A percentile compares a stretch with the other conserved stretches of the same genome.
phyloP scores from a whole-genome alignment of 2,329 filamentous ascomycete species.

The Sporothrix pseudoabietina region DNA sequence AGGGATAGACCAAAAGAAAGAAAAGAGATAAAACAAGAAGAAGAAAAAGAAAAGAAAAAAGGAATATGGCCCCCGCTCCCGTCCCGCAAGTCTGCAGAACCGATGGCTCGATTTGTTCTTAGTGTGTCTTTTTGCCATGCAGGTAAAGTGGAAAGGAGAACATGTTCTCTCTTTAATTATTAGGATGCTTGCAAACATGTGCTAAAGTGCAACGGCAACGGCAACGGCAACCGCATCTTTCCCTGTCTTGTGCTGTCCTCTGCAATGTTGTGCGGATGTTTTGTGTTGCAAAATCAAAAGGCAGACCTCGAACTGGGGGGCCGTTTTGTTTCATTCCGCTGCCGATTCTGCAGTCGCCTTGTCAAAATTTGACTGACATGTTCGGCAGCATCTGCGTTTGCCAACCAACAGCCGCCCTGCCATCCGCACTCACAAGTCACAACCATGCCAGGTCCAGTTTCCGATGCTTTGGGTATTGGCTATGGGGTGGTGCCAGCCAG shows the following conservation, averaged over 20 bases:
- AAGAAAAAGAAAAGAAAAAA: neutral
- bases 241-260: neutral
- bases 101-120: neutral
- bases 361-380: neutral
- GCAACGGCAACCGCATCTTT: too few species aligned
- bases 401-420: neutral
- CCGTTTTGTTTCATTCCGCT: neutral
- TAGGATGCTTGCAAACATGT: too few species aligned
- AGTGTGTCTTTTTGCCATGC: neutral
- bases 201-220: too few species aligned
- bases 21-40: neutral
- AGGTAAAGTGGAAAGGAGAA: neutral
- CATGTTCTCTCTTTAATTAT: too few species aligned
- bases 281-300: neutral
- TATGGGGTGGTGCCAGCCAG: neutral
- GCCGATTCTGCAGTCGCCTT: neutral
- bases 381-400: neutral
- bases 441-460: neutral
- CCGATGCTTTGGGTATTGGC: constrained; percentile 17
- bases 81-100: neutral
- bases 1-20: neutral
- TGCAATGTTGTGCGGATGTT: neutral
- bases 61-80: constrained; percentile 1
- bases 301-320: neutral
- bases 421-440: neutral